phyloP scores from a whole-genome alignment of 192 early-diverging fungal species.

The Thamnidium elegans region DNA sequence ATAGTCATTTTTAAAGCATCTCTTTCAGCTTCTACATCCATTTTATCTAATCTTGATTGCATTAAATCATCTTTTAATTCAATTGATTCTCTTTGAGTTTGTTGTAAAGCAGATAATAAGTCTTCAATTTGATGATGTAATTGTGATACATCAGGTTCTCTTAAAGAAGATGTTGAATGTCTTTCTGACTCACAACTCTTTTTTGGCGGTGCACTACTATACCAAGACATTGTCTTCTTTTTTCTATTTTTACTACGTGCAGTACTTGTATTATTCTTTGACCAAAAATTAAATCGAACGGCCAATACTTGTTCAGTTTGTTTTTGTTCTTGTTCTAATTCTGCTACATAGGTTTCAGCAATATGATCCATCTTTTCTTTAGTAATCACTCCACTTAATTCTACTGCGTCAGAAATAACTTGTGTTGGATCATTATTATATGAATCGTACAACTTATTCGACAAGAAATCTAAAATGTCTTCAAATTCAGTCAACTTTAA shows the following conservation, averaged over 20 bases:
- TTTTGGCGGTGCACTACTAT: neutral
- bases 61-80: constrained; percentile 61
- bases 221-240: constrained; percentile 19
- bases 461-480: constrained; percentile 74
- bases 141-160: constrained; percentile 30
- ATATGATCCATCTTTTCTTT: constrained; percentile 70
- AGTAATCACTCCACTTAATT: constrained; percentile 63
- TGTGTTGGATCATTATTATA: constrained; percentile 59
- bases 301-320: constrained; percentile 43
- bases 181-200: constrained; percentile 6
- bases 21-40: constrained; percentile 44
- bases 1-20: constrained; percentile 53
- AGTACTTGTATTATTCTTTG: constrained; percentile 1
- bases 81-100: constrained; percentile 62
- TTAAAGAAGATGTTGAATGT: constrained; percentile 1
- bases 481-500: constrained; percentile 75
- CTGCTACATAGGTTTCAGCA: constrained; percentile 49
- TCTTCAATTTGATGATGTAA: constrained; percentile 58
- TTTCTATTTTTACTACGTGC: neutral
- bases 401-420: constrained; percentile 78
- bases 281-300: constrained; percentile 43
- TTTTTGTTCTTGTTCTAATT: constrained; percentile 51
- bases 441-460: constrained; percentile 71
- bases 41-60: constrained; percentile 51
- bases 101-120: constrained; percentile 56